Evolutionary conservation across 2,329 filamentous ascomycete species (phyloP).

Genomic region (Coccinonectria pachysandricola): DNA sequence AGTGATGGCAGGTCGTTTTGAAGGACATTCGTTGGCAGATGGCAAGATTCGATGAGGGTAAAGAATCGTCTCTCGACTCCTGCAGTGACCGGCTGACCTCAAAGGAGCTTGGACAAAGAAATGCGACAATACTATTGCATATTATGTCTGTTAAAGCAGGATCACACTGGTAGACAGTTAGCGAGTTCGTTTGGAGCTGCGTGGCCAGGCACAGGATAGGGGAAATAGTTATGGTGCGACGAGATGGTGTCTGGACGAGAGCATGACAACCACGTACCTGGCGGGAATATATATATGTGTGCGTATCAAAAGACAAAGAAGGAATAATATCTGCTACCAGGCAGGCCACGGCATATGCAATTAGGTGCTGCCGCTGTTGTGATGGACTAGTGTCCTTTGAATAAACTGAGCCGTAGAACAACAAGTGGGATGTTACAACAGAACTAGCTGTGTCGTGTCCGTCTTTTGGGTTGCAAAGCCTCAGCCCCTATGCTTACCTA

Average conservation of each 20-base stretch:
- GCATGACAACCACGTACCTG: no score
- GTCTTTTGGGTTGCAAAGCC: conserved; percentile 7
- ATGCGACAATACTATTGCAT: conserved; percentile 24
- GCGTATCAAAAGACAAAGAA: conserved; percentile 22
- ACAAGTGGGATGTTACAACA: conserved; percentile 11
- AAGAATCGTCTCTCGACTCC: conserved; percentile 39
- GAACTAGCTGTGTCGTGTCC: conserved; percentile 12
- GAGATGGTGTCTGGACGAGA: no score
- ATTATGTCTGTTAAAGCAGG: conserved; percentile 16
- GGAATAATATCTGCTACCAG: conserved; percentile 28
- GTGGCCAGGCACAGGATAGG: no score
- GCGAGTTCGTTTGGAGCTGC: conserved; percentile 5
- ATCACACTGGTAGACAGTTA: conserved; percentile 14
- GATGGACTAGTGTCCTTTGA: conserved; percentile 21
- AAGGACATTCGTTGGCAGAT: no score
- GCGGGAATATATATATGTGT: no score
- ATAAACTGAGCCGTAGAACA: conserved; percentile 12
- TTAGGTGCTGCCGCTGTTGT: conserved; percentile 19
- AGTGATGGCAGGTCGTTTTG: no score
- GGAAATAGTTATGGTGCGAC: conserved; percentile 3
- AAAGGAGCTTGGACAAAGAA: conserved; percentile 48
- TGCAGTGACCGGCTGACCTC: conserved; percentile 78
- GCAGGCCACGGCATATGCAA: conserved; percentile 23
- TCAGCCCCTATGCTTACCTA: conserved; percentile 21
- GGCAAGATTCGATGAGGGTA: no score